Percentiles rank a stretch among this genome's conserved stretches.
These are phyloP conservation scores for Fallopia convolvulus DNA, from an alignment of 148 eudicot species.

Conservation along the genomic window DNA sequence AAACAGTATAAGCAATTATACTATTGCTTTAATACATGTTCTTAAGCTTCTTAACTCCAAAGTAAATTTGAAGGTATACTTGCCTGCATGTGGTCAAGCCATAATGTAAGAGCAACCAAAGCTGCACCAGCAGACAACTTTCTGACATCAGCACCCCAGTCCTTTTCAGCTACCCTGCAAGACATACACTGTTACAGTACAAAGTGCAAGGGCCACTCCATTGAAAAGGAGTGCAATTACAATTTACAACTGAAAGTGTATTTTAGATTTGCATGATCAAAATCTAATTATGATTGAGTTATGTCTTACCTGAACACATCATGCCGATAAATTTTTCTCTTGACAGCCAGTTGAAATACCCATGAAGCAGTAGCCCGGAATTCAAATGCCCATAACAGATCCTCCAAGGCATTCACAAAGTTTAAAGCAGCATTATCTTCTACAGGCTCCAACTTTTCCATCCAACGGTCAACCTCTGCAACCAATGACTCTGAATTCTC, in stretches of 20 bases:
- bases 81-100: constrained; percentile 99
- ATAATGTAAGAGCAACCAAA: constrained; percentile 92
- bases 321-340: constrained; percentile 60
- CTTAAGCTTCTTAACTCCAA: neutral
- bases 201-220: neutral
- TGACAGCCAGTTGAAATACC: constrained; percentile 86
- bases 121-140: constrained; percentile 98
- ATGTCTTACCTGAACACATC: constrained; percentile 63
- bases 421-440: constrained; percentile 86
- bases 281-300: neutral
- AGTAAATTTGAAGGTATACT: constrained; percentile 14
- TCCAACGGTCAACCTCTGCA: constrained; percentile 46
- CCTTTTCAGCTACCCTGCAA: constrained; percentile 91
- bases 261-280: neutral
- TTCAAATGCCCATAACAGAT: constrained; percentile 92
- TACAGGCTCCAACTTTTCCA: constrained; percentile 54
- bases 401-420: constrained; percentile 95
- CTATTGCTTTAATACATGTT: neutral
- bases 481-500: constrained; percentile 56
- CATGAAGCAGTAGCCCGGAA: constrained; percentile 91
- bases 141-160: constrained; percentile 99
- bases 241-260: neutral
- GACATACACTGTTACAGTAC: neutral
- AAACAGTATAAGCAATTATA: neutral
- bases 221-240: neutral